Evolutionary conservation across 2,329 filamentous ascomycete species (phyloP).

Genomic region (Aureobasidium sp.): DNA sequence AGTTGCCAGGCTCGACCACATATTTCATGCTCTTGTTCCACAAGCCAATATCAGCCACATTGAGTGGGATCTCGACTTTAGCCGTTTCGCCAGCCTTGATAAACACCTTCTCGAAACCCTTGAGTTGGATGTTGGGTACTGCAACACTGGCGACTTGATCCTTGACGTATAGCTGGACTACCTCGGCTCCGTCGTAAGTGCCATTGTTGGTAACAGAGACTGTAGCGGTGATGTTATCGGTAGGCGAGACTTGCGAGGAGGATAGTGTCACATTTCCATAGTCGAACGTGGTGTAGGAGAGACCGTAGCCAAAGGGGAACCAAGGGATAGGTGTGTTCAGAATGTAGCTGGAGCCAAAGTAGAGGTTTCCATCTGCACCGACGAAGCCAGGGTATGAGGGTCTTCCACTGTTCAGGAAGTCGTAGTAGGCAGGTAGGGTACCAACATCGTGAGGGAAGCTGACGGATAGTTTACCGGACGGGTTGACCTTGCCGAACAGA

Average conservation of each 20-base stretch:
- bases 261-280: constrained; percentile 51
- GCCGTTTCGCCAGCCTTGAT: constrained; percentile 55
- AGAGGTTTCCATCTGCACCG: constrained; percentile 52
- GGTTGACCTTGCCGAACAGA: constrained; percentile 58
- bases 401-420: constrained; percentile 62
- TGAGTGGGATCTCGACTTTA: constrained; percentile 45
- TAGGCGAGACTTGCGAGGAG: constrained; percentile 38
- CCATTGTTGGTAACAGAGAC: constrained; percentile 57
- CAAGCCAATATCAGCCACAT: constrained; percentile 46
- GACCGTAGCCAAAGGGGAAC: constrained; percentile 61
- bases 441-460: constrained; percentile 62
- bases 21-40: constrained; percentile 60
- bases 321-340: constrained; percentile 53
- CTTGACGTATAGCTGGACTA: constrained; percentile 62
- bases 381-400: constrained; percentile 47
- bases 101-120: constrained; percentile 60
- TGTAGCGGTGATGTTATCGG: constrained; percentile 51
- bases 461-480: constrained; percentile 59
- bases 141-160: constrained; percentile 57
- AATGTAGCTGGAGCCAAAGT: constrained; percentile 61
- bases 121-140: constrained; percentile 57
- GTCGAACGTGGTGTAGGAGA: constrained; percentile 58
- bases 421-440: constrained; percentile 63
- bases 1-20: constrained; percentile 65
- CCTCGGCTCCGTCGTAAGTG: constrained; percentile 54